Percentiles rank a stretch among this genome's conserved stretches.
Evolutionary conservation across 1,139 yeast genomes (phyloP).

Genomic region (Suhomyces kunorum): DNA sequence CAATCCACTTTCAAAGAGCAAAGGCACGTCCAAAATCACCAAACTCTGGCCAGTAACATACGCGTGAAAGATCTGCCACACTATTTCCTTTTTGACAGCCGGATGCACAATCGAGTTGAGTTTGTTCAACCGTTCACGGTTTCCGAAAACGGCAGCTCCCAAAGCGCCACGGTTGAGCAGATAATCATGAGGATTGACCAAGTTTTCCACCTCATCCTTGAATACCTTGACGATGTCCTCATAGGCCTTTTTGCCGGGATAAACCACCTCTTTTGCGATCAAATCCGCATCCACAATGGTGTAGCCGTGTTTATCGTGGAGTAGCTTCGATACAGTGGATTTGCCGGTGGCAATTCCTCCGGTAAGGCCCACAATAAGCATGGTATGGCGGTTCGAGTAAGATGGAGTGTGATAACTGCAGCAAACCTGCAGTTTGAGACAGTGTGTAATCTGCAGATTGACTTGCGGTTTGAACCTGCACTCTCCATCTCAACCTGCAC

Average conservation of each 20-base stretch:
- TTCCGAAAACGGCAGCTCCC: slow-evolving; percentile 78
- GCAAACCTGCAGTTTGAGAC: no score
- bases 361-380: slow-evolving; percentile 90
- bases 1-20: slow-evolving; percentile 78
- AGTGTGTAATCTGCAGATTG: no score
- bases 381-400: no score
- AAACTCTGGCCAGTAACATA: slow-evolving; percentile 53
- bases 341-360: slow-evolving; percentile 98
- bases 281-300: slow-evolving; percentile 85
- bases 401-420: no score
- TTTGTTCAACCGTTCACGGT: slow-evolving; percentile 51
- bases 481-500: no score
- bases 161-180: slow-evolving; percentile 67
- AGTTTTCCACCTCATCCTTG: slow-evolving; percentile 51
- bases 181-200: slow-evolving; percentile 52
- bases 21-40: slow-evolving; percentile 85
- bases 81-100: slow-evolving; percentile 72
- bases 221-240: slow-evolving; percentile 63
- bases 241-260: slow-evolving; percentile 77
- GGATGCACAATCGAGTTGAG: slow-evolving; percentile 88
- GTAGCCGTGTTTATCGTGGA: slow-evolving; percentile 52
- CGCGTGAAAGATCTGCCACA: slow-evolving; percentile 55
- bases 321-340: slow-evolving; percentile 74
- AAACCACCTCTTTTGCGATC: slow-evolving; percentile 82
- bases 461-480: no score